These are phyloP conservation scores for Punctularia strigosozonata DNA, from an alignment of 768 basidiomycete genomes.

Conservation along the genomic window DNA sequence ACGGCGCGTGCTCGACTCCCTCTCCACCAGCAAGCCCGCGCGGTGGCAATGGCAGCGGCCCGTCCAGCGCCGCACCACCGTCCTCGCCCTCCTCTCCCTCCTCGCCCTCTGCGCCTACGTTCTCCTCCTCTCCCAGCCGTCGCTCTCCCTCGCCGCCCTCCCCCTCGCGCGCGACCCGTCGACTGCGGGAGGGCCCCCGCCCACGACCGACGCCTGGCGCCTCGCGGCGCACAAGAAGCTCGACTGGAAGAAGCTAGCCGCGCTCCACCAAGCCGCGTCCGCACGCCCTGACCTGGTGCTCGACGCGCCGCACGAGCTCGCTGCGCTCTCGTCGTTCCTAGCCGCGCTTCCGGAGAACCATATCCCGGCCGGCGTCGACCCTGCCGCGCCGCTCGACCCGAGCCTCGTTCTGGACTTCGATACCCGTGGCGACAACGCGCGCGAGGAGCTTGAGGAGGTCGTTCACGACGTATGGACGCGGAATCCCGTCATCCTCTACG, in stretches of 20 bases:
- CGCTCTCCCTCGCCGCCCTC: conserved; percentile 15
- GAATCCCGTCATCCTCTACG: conserved; percentile 66
- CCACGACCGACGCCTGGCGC: conserved; percentile 3
- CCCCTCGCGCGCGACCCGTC: too few species aligned
- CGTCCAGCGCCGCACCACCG: conserved; percentile 38
- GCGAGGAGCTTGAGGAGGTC: conserved; percentile 46
- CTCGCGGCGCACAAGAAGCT: conserved; percentile 6
- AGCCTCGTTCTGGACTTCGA: conserved; percentile 79
- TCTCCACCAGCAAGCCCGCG: conserved; percentile 25
- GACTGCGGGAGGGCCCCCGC: neutral
- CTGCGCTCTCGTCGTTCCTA: conserved; percentile 63
- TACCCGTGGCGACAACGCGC: conserved; percentile 49
- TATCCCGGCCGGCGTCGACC: conserved; percentile 56
- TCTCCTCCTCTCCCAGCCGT: conserved; percentile 37
- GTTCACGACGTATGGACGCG: conserved; percentile 58
- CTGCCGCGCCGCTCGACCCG: conserved; percentile 57
- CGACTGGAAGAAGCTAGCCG: conserved; percentile 1
- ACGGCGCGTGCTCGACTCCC: conserved; percentile 10
- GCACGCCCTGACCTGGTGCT: conserved; percentile 33
- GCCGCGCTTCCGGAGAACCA: conserved; percentile 65
- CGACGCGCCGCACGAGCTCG: conserved; percentile 49
- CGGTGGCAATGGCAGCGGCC: too few species aligned
- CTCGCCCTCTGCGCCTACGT: conserved; percentile 42
- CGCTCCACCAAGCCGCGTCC: conserved; percentile 9
- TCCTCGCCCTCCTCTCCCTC: conserved; percentile 42